Evolutionary conservation across 2,329 filamentous ascomycete genomes (phyloP).

Genomic region (Pseudogymnoascus sp.): DNA sequence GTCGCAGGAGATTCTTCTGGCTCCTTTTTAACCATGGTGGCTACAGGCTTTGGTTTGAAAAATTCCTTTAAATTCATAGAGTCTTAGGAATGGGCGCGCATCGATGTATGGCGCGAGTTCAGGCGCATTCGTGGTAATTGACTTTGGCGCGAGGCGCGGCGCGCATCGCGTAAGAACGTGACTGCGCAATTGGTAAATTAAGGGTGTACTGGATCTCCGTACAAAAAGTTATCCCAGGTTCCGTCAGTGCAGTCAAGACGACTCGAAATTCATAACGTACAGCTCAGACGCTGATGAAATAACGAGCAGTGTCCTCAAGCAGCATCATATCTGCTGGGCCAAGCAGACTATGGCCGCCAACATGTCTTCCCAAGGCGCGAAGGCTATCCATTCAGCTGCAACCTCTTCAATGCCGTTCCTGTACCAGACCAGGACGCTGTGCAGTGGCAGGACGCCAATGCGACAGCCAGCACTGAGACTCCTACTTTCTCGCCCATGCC

Average conservation of each 20-base stretch:
- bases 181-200: background rate
- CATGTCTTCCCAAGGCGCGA: slow-evolving; percentile 11
- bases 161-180: slow-evolving; percentile 6
- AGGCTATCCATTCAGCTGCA: slow-evolving; percentile 17
- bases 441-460: slow-evolving; percentile 6
- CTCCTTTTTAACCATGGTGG: background rate
- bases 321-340: background rate
- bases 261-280: background rate
- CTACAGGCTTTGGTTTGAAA: background rate
- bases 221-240: slow-evolving; percentile 6
- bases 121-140: background rate
- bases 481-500: background rate
- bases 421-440: slow-evolving; percentile 61
- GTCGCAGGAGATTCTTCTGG: background rate
- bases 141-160: background rate
- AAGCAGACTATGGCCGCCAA: slow-evolving; percentile 12
- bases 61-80: background rate
- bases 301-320: background rate
- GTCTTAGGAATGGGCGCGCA: background rate
- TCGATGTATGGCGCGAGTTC: background rate
- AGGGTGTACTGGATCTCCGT: background rate
- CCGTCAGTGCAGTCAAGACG: background rate
- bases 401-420: slow-evolving; percentile 59
- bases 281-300: background rate
- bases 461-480: background rate